Evolutionary conservation across 208 protist species (phyloP).

Genomic region (Trypanosoma cruzi): DNA sequence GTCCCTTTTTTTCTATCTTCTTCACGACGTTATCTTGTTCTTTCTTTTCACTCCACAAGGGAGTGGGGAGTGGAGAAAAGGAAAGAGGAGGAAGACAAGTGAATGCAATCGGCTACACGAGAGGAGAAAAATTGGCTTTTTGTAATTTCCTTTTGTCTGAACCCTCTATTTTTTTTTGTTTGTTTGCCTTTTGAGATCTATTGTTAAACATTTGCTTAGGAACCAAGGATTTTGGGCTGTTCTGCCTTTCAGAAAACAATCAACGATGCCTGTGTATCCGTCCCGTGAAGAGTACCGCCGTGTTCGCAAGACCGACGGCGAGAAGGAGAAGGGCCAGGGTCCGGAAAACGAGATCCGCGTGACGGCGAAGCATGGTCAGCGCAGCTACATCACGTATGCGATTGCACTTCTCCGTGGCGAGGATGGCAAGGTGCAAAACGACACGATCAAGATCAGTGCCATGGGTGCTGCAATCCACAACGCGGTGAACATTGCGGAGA

Average conservation of each 20-base stretch:
- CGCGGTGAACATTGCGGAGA: conserved; percentile 93
- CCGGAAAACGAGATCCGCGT: conserved; percentile 91
- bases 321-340: conserved; percentile 59
- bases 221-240: neutral
- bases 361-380: conserved; percentile 71
- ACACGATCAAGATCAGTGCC: conserved; percentile 89
- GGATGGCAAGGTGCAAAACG: conserved; percentile 77
- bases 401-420: conserved; percentile 89
- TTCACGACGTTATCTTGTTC: too few relatives aligned
- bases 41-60: too few relatives aligned
- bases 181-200: neutral
- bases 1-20: too few relatives aligned
- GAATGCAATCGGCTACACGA: neutral
- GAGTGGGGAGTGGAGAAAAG: too few relatives aligned
- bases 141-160: neutral
- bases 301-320: conserved; percentile 46
- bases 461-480: conserved; percentile 92
- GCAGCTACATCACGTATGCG: conserved; percentile 91
- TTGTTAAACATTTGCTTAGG: neutral
- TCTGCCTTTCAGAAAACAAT: neutral
- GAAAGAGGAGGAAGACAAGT: conserved; percentile 3
- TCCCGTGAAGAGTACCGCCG: conserved; percentile 79
- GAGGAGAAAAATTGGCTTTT: too few relatives aligned
- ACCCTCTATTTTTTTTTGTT: neutral
- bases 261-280: conserved; percentile 49